These are phyloP conservation scores for Verticillium nonalfalfae DNA, from an alignment of 2,329 filamentous ascomycete genomes.

Conservation along the genomic window DNA sequence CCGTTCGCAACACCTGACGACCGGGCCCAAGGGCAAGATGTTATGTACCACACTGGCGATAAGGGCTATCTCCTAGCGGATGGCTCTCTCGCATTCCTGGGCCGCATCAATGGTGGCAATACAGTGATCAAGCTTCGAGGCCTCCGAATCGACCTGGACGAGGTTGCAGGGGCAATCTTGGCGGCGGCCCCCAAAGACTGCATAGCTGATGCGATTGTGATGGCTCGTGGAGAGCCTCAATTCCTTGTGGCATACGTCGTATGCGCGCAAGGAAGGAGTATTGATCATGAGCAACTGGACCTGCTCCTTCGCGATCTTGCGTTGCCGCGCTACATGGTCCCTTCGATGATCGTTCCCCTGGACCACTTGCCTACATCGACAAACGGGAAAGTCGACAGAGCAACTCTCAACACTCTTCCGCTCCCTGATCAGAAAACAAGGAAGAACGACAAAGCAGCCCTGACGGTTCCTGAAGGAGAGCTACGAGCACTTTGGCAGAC, in stretches of 20 bases:
- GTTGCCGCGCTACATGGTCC: constrained; percentile 28
- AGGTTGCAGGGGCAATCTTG: constrained; percentile 23
- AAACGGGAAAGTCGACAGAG: constrained; percentile 25
- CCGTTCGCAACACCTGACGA: not conserved
- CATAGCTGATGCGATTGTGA: constrained; percentile 15
- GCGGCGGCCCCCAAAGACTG: not conserved
- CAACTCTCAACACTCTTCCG: constrained; percentile 15
- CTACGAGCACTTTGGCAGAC: constrained; percentile 11
- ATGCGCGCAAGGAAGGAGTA: constrained; percentile 4
- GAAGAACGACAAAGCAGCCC: not conserved
- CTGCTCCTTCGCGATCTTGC: constrained; percentile 11
- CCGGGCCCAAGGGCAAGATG: not conserved
- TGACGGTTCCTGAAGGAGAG: constrained; percentile 2
- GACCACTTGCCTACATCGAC: constrained; percentile 20
- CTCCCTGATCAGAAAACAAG: constrained; percentile 10
- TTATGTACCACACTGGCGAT: constrained; percentile 30
- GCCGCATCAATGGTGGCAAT: constrained; percentile 30
- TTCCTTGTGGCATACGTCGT: constrained; percentile 22
- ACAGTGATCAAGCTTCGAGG: constrained; percentile 39
- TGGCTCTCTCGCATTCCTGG: constrained; percentile 22
- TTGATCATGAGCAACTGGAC: constrained; percentile 7
- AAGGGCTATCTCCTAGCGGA: not conserved
- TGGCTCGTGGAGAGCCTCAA: constrained; percentile 11
- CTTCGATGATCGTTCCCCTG: constrained; percentile 18
- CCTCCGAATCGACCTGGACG: constrained; percentile 37